Evolutionary conservation across 306 rosid genomes (phyloP), one percentile per base, ranked within the genome.

Genomic region (Sphenostylis stenocarpa): DNA sequence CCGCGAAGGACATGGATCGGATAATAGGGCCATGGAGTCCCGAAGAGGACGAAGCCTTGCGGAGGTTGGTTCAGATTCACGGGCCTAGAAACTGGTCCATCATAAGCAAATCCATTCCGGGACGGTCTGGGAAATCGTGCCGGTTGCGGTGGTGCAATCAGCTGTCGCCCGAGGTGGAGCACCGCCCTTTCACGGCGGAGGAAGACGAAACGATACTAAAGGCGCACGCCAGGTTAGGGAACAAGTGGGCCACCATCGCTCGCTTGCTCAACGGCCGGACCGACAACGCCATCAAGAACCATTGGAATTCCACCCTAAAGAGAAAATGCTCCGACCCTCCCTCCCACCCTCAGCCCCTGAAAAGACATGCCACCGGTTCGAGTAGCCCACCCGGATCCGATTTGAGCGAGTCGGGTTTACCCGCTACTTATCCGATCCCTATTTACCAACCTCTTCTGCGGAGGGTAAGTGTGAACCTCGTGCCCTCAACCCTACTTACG

Each of bases 1-100:
- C 88, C 5, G 6, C 82, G 7, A 79, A 68, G 45, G 84, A 84
- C 4, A 14, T 72, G 72, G 96, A 89, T 85, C 92, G 97, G 70
- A 90, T 90, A 26, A 93, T 87, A 77, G 97, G 97, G 1, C 93
- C 97, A 9, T 93, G 97, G 97, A 89, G 96, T 55, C 97, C 91
- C 3, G 96, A 90, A 26, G 97, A 93, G 26, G 97, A 93, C 48
- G 92, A 90, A 41, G 81, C 89, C 34, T 75, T 93, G 6, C 82
- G 78, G 72, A 85, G 80, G 53, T 88, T 93, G 9, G 92, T 93
- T 1, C 85, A 87, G 33, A 81, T 6, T 75, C 70, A 87, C 78
- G 96, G 98, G 7, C 81, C 98, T 0, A 86, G 91, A 58, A 89
- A 86, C 83, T 93, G 98, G 98, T 83, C 98, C 38, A 74, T 90